A percentile compares a stretch with the other conserved stretches of the same genome.
These are phyloP conservation scores for Rhynchospora breviuscula DNA, from an alignment of 176 grass and related monocot species.

Conservation along the genomic window DNA sequence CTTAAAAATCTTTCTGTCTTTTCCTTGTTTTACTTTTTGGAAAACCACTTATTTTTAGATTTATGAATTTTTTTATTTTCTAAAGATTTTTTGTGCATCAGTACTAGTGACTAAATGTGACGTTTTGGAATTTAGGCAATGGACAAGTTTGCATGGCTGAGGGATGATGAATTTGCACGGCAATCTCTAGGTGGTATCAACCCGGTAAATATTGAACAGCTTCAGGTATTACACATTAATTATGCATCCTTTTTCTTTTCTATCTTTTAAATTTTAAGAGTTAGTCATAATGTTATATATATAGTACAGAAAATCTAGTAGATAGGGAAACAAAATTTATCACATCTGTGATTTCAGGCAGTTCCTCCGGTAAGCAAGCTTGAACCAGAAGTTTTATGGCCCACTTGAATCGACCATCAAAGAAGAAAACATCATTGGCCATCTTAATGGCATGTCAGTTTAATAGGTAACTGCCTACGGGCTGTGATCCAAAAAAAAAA, in stretches of 20 bases:
- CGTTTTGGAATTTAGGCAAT: slow-evolving; percentile 31
- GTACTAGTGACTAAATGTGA: background rate
- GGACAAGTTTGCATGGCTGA: slow-evolving; percentile 96
- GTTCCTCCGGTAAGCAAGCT: slow-evolving; percentile 88
- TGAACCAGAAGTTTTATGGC: slow-evolving; percentile 22
- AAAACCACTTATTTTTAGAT: too few relatives aligned
- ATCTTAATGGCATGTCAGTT: slow-evolving; percentile 78
- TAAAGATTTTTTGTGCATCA: background rate
- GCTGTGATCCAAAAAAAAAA: too few relatives aligned
- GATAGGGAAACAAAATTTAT: background rate
- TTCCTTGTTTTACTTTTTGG: too few relatives aligned
- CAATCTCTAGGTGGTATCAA: slow-evolving; percentile 85
- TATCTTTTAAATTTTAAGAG: background rate
- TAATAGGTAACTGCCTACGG: too few relatives aligned
- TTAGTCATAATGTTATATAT: too few relatives aligned
- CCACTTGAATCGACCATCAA: slow-evolving; percentile 79
- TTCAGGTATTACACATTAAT: slow-evolving; percentile 49
- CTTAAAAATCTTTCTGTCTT: background rate
- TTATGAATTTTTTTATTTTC: too few relatives aligned
- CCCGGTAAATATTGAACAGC: slow-evolving; percentile 76
- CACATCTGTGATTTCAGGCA: slow-evolving; percentile 22
- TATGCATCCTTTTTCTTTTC: slow-evolving; percentile 17
- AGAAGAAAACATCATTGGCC: slow-evolving; percentile 75
- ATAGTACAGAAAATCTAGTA: background rate
- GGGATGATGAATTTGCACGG: slow-evolving; percentile 91